Evolutionary conservation across 768 basidiomycete genomes (phyloP), one percentile per base, ranked within the genome.

Genomic region (Suillus discolor): DNA sequence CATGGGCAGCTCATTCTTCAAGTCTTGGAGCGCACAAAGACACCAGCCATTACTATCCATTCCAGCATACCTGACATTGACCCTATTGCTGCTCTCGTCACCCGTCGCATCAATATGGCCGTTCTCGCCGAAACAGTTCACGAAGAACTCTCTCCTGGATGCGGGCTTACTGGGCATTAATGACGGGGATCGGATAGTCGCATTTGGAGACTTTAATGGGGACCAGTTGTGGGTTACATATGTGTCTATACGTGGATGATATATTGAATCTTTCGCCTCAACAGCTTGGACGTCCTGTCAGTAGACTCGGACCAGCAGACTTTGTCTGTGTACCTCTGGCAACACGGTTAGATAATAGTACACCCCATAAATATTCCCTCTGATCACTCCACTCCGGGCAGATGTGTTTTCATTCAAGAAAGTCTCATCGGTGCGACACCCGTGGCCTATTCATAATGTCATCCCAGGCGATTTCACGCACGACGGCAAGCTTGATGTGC

Each of bases 191-290:
- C 84, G 92, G 61, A 84, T 97, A 23, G 83, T 94, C 66, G 96
- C 96, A 9, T 93, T 94, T 71, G 97, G 96, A 39, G 97, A 99
- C 80, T 97, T 96, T 77, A 89, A 98, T 75, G 96, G 93, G 6
- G 95, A 99, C 77, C 96, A 98, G 75, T 92, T 93, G 95, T 97
- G 75, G 74, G 93, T 79, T 23, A 65, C 6, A 12, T 25, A 13
- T 36, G 42, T 55, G 47, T 38, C 12, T 8, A 15, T 39, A 57
- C 47, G 34, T 39, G 18, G 36, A 54, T 63, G 31, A 49, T 47
- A 28, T 49, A 23, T 36, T 38, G 38, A 57, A 61, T 60, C 39
- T 60, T 53, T 38, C 34, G 47, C 54, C 39, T 8, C 47, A 23
- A 31, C 71, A 97, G 96, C 70, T 75, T 94, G 67, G 96, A 99